Percentiles rank a stretch among this genome's conserved stretches.
Evolutionary conservation across 768 basidiomycete genomes (phyloP).

Genomic region (Phanerochaete sordida): DNA sequence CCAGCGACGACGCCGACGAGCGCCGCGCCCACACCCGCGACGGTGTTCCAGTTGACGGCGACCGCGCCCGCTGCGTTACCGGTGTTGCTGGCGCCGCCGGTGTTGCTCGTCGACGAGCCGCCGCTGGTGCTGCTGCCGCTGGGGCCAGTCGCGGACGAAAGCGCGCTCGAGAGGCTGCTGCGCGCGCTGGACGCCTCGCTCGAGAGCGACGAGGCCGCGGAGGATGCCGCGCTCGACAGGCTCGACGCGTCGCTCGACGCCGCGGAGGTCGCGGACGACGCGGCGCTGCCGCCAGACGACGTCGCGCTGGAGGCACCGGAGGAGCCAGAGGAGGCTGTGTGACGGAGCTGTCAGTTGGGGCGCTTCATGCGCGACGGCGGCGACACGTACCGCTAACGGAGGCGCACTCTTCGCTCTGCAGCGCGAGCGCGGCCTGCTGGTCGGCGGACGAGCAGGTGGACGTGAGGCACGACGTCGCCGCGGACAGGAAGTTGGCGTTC

Average conservation of each 20-base stretch:
- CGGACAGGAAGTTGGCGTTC: conserved; percentile 32
- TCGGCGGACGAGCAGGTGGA: conserved; percentile 33
- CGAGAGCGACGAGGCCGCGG: conserved; percentile 1
- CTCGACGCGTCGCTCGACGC: neutral
- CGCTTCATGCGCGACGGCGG: no score
- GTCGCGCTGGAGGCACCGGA: no score
- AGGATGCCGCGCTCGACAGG: neutral
- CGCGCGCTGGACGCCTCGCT: neutral
- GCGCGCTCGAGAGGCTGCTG: conserved; percentile 5
- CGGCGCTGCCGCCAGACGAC: neutral
- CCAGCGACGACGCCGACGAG: conserved; percentile 10
- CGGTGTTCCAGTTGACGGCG: neutral
- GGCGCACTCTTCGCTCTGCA: conserved; percentile 34
- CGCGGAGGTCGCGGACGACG: conserved; percentile 1
- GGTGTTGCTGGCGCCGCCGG: neutral
- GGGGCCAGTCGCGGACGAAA: neutral
- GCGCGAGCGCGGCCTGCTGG: conserved; percentile 22
- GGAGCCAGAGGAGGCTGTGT: no score
- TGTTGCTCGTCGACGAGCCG: neutral
- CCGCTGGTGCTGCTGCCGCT: neutral
- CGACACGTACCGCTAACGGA: neutral
- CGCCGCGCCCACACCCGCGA: conserved; percentile 8
- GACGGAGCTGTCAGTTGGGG: no score
- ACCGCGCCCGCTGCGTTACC: neutral
- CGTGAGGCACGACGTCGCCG: conserved; percentile 30